Conservation (phyloP, 164 flowering plant genomes). For the Liquidambar formosana region DNA sequence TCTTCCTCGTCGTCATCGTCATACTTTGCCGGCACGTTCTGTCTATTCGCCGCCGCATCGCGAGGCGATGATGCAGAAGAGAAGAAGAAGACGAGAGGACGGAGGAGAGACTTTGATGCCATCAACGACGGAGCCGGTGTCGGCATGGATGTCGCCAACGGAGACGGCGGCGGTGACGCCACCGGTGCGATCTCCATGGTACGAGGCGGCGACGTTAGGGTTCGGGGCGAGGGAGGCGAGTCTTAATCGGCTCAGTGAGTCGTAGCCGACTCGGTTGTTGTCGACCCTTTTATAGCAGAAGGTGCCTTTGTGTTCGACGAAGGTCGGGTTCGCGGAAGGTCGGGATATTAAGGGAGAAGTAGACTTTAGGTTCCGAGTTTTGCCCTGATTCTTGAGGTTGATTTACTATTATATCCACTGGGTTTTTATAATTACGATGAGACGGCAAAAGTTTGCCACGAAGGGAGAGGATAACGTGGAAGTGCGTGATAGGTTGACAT, state of each 20-base stretch:
- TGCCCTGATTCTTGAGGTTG: not conserved
- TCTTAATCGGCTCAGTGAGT: not conserved
- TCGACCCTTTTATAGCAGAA: conserved; percentile 1
- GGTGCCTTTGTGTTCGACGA: too few relatives aligned
- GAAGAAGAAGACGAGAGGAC: conserved; percentile 13
- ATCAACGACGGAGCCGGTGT: not conserved
- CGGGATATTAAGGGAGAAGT: not conserved
- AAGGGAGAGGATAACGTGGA: not conserved
- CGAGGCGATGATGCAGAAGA: conserved; percentile 3
- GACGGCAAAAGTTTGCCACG: not conserved
- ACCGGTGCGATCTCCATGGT: conserved; percentile 42
- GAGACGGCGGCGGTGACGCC: conserved; percentile 13
- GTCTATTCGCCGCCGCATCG: conserved; percentile 1
- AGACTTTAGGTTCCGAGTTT: not conserved
- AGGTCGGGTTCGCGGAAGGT: not conserved
- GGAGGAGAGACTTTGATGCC: not conserved
- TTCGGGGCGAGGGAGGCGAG: not conserved
- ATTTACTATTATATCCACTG: not conserved
- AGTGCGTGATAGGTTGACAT: not conserved
- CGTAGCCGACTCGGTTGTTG: not conserved
- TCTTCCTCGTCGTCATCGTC: conserved; percentile 93
- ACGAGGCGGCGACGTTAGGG: not conserved
- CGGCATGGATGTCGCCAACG: conserved; percentile 2
- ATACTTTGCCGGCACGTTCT: conserved; percentile 18
- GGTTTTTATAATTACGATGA: not conserved